phyloP scores from a whole-genome alignment of 495 filamentous ascomycete genomes.

The Physcia stellaris region DNA sequence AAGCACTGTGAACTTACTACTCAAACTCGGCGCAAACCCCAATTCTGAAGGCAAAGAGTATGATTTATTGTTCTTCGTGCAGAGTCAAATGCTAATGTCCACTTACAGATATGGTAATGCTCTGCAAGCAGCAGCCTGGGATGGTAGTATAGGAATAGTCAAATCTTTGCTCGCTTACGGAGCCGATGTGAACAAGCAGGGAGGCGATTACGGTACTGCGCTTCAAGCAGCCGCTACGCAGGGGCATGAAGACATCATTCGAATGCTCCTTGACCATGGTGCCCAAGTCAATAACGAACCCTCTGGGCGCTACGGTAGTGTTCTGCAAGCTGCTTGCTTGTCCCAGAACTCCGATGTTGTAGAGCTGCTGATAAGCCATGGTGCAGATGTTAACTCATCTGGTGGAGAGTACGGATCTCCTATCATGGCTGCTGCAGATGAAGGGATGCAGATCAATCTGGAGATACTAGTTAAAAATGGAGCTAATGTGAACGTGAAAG shows the following conservation, averaged over 20 bases:
- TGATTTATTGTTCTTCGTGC: background rate
- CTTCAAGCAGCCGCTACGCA: constrained; percentile 14
- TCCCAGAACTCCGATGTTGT: constrained; percentile 9
- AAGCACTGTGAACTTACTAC: constrained; percentile 4
- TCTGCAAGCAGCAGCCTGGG: constrained; percentile 9
- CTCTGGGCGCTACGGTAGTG: background rate
- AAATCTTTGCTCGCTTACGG: background rate
- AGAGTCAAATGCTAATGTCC: constrained; percentile 2
- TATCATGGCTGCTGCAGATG: constrained; percentile 11
- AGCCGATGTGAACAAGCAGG: constrained; percentile 1
- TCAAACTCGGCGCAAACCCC: constrained; percentile 4
- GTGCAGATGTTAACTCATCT: constrained; percentile 10
- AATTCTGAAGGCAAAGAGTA: constrained; percentile 11
- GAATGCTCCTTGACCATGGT: constrained; percentile 12
- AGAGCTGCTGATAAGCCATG: constrained; percentile 13
- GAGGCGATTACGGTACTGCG: constrained; percentile 8
- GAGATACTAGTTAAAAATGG: constrained; percentile 9
- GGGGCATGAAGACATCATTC: constrained; percentile 13
- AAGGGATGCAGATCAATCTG: constrained; percentile 3
- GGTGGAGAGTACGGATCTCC: constrained; percentile 5
- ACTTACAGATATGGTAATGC: constrained; percentile 13
- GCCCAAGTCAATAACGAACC: constrained; percentile 11
- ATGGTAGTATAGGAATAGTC: constrained; percentile 3
- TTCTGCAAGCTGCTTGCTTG: constrained; percentile 6
- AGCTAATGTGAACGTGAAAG: constrained; percentile 7